phyloP scores from a whole-genome alignment of 192 early-diverging fungal species.

The Pilobolus umbonatus region DNA sequence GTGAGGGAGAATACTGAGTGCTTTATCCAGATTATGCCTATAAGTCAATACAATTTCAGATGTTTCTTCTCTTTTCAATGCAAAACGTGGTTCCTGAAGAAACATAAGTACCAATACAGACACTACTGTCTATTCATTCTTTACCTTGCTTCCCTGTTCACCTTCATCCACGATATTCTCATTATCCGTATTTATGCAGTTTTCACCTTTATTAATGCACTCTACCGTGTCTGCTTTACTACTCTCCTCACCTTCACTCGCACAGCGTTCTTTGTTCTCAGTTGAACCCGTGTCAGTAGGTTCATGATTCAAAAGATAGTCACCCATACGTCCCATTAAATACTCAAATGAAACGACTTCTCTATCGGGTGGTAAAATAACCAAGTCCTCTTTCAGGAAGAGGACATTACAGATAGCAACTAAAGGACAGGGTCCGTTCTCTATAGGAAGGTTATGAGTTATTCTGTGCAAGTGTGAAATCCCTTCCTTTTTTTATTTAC shows the following conservation, averaged over 20 bases:
- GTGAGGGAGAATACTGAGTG: conserved; percentile 54
- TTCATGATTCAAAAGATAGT: conserved; percentile 57
- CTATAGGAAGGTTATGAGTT: conserved; percentile 23
- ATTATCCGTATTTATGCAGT: too few relatives aligned
- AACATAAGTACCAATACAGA: too few relatives aligned
- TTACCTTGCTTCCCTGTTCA: too few relatives aligned
- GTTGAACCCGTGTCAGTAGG: conserved; percentile 6
- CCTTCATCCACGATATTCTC: too few relatives aligned
- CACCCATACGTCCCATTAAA: conserved; percentile 68
- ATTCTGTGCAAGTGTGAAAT: background rate
- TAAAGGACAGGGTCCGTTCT: conserved; percentile 91
- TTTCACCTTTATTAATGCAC: too few relatives aligned
- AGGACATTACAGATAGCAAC: conserved; percentile 83
- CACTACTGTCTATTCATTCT: too few relatives aligned
- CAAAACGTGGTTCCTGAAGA: too few relatives aligned
- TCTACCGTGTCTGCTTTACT: too few relatives aligned
- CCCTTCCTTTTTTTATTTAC: conserved; percentile 23
- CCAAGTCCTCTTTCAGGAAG: conserved; percentile 63
- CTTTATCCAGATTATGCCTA: conserved; percentile 50
- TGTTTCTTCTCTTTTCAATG: conserved; percentile 10
- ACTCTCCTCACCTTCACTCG: too few relatives aligned
- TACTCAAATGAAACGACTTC: conserved; percentile 60
- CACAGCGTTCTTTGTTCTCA: too few relatives aligned
- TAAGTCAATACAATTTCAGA: conserved; percentile 32
- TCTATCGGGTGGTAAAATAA: conserved; percentile 47